A percentile compares a stretch with the other conserved stretches of the same genome.
Evolutionary conservation across 305 asterid species (phyloP).

Genomic region (Nicotiana rustica): DNA sequence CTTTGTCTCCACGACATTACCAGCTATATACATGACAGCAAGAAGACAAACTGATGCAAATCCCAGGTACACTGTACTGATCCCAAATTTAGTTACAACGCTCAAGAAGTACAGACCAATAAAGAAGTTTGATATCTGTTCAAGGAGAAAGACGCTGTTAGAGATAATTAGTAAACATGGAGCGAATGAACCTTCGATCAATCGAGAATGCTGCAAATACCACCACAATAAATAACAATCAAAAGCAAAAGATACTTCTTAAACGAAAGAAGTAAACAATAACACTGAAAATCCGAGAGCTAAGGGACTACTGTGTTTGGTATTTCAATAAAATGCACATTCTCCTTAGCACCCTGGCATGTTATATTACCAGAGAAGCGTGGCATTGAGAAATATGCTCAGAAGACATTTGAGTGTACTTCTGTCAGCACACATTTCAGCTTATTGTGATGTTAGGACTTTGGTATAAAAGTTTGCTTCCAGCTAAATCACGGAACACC

Average conservation of each 20-base stretch:
- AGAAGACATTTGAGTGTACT: not conserved
- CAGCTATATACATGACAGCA: constrained; percentile 81
- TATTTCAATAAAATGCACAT: not conserved
- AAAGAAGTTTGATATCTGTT: constrained; percentile 81
- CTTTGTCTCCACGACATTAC: constrained; percentile 91
- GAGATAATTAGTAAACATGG: not conserved
- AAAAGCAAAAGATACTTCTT: not conserved
- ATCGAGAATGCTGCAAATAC: not conserved
- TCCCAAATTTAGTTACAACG: constrained; percentile 81
- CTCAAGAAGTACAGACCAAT: constrained; percentile 94
- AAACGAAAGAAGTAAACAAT: not conserved
- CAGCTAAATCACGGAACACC: not conserved
- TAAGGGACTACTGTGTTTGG: not conserved
- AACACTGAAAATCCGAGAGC: not conserved
- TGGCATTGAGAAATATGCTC: constrained; percentile 24
- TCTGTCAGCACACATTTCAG: constrained; percentile 17
- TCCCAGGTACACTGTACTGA: constrained; percentile 89
- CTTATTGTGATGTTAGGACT: constrained; percentile 20
- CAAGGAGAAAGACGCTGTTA: constrained; percentile 29
- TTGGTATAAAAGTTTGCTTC: not conserved
- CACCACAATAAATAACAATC: constrained; percentile 9
- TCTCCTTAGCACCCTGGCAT: not conserved
- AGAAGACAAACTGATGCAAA: constrained; percentile 77
- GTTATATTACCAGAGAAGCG: not conserved
- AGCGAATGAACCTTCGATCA: not conserved